Conservation (phyloP, 208 protist species). For the Vickermania ingenoplastis region DNA sequence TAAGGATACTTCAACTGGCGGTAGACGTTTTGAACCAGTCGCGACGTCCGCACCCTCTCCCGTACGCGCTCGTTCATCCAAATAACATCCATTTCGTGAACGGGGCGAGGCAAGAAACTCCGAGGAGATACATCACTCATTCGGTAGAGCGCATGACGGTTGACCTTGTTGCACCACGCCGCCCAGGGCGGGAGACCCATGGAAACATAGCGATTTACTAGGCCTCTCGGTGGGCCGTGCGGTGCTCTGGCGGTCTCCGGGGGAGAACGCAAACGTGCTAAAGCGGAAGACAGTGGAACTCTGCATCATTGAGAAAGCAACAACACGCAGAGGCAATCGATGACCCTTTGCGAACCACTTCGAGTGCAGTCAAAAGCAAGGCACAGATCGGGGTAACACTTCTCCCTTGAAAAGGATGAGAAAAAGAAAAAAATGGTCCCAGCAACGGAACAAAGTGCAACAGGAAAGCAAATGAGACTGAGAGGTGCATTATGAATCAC, state of each 20-base stretch:
- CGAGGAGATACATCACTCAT: conserved; percentile 75
- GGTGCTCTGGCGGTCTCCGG: conserved; percentile 73
- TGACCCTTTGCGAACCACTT: too few species aligned
- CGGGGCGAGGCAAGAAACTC: conserved; percentile 58
- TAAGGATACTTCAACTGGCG: conserved; percentile 86
- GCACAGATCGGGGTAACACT: too few species aligned
- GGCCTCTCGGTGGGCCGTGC: conserved; percentile 73
- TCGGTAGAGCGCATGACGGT: conserved; percentile 76
- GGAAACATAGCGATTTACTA: conserved; percentile 84
- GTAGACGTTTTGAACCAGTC: conserved; percentile 83
- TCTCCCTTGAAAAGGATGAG: too few species aligned
- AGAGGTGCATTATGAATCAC: too few species aligned
- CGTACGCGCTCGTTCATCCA: conserved; percentile 87
- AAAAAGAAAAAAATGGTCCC: too few species aligned
- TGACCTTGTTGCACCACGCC: conserved; percentile 82
- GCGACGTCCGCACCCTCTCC: conserved; percentile 80
- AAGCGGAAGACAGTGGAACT: conserved; percentile 24
- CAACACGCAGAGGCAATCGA: too few species aligned
- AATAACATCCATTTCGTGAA: conserved; percentile 88
- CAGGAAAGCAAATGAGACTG: too few species aligned
- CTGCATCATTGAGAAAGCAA: conserved; percentile 52
- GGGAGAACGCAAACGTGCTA: conserved; percentile 75
- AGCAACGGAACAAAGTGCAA: too few species aligned
- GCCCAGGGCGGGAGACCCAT: conserved; percentile 88
- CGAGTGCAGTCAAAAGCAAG: too few species aligned